Conservation (phyloP, 148 eudicot species). For the Camellia lanceoleosa region DNA sequence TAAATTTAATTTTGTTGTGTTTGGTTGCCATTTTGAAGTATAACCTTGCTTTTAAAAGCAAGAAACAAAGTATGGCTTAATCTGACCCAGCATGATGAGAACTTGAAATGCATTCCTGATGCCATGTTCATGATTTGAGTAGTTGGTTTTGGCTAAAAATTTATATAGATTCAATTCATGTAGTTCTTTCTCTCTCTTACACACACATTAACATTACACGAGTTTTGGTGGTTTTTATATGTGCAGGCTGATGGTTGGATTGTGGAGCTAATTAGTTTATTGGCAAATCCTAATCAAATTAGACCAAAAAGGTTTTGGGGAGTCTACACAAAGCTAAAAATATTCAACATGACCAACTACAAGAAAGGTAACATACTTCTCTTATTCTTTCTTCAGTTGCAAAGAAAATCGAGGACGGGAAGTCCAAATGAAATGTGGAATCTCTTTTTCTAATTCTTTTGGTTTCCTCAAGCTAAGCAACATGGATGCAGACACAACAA, state of each 20-base stretch:
- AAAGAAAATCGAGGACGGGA: background rate
- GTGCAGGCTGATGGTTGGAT: conserved; percentile 97
- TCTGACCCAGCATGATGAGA: background rate
- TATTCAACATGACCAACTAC: conserved; percentile 88
- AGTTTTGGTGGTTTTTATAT: conserved; percentile 8
- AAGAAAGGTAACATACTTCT: conserved; percentile 58
- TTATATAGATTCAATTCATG: background rate
- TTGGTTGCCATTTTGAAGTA: background rate
- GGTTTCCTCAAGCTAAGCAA: background rate
- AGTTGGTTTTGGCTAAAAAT: background rate
- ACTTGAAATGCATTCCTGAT: background rate
- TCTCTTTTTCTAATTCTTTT: background rate
- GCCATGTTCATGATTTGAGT: background rate
- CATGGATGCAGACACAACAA: too few species aligned
- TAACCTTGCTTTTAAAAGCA: background rate
- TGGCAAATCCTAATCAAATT: conserved; percentile 81
- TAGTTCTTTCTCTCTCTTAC: background rate
- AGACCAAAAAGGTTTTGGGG: conserved; percentile 97
- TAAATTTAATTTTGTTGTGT: background rate
- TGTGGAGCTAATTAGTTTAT: conserved; percentile 71
- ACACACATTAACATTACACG: background rate
- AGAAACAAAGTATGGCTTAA: background rate
- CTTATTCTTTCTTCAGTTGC: conserved; percentile 1
- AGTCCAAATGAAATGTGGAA: background rate
- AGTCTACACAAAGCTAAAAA: conserved; percentile 92